A percentile compares a stretch with the other conserved stretches of the same genome.
Evolutionary conservation across 352 stramenopile species (phyloP).

Genomic region (Plasmopara halstedii): DNA sequence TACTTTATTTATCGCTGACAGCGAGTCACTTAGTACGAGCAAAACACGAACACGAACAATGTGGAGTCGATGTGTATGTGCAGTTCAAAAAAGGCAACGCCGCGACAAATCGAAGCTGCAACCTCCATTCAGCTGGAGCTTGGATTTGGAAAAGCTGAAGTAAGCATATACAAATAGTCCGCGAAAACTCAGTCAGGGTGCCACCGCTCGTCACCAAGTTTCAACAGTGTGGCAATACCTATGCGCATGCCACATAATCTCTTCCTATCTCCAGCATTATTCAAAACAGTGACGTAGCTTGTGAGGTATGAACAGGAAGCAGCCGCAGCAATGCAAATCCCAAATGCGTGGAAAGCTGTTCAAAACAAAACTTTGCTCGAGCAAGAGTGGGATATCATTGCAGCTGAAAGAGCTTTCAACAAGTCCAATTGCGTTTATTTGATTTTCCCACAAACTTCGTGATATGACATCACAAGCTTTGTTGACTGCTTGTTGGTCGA

Average conservation of each 20-base stretch:
- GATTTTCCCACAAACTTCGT: slow-evolving; percentile 5
- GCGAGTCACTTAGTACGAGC: not conserved
- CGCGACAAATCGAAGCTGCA: not conserved
- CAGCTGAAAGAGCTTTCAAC: not conserved
- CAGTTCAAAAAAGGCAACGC: slow-evolving; percentile 6
- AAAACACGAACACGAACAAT: not conserved
- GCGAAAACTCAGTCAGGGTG: not conserved
- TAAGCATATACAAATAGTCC: not conserved
- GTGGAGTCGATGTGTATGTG: not conserved
- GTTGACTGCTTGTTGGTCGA: not conserved
- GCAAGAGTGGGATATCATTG: not conserved
- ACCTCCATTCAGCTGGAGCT: not conserved
- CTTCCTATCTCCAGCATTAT: not conserved
- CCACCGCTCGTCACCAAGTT: slow-evolving; percentile 14
- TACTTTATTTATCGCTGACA: slow-evolving; percentile 3
- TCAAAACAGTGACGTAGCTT: slow-evolving; percentile 3
- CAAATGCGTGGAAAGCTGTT: slow-evolving; percentile 18
- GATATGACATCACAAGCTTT: not conserved
- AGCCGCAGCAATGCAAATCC: slow-evolving; percentile 21
- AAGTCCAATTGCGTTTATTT: not conserved
- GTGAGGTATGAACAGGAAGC: slow-evolving; percentile 3
- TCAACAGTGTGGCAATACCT: slow-evolving; percentile 35
- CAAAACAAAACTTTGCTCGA: slow-evolving; percentile 2
- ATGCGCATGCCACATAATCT: slow-evolving; percentile 4
- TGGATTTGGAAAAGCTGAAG: not conserved